Conservation (phyloP, 495 filamentous ascomycete species). For the Bathelium albidoporum region DNA sequence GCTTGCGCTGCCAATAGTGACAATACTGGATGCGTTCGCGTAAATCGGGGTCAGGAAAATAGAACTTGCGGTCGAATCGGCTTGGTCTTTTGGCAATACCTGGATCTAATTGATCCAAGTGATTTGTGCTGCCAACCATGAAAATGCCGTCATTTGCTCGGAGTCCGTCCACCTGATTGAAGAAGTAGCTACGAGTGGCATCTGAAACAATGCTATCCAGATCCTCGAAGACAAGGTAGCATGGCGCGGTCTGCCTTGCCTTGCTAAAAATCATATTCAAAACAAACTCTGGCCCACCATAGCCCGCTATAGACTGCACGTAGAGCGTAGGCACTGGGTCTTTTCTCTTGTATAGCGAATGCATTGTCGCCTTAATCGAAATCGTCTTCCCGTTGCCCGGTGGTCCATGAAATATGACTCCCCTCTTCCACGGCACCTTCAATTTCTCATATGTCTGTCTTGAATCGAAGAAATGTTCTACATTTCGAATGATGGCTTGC, state of each 20-base stretch:
- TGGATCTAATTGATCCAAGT: conserved; percentile 32
- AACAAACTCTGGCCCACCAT: conserved; percentile 27
- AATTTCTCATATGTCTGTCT: conserved; percentile 44
- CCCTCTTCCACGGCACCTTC: conserved; percentile 54
- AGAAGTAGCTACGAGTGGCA: conserved; percentile 31
- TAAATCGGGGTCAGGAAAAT: conserved; percentile 28
- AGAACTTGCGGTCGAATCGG: conserved; percentile 34
- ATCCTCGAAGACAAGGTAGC: conserved; percentile 36
- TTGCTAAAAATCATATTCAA: conserved; percentile 29
- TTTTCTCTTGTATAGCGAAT: conserved; percentile 26
- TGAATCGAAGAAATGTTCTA: conserved; percentile 48
- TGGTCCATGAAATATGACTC: conserved; percentile 48
- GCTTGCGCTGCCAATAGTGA: conserved; percentile 31
- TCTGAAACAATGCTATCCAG: conserved; percentile 32
- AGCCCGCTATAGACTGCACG: conserved; percentile 25
- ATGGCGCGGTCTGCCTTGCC: conserved; percentile 30
- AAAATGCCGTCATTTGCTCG: conserved; percentile 33
- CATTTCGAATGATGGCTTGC: conserved; percentile 46
- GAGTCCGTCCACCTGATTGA: conserved; percentile 34
- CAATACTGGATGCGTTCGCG: conserved; percentile 27
- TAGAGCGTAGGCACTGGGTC: conserved; percentile 31
- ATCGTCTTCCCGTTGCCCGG: conserved; percentile 37
- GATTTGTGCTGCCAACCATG: conserved; percentile 36
- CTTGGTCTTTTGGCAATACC: conserved; percentile 32
- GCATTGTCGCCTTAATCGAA: conserved; percentile 34